phyloP scores from a whole-genome alignment of 1,284 basidiomycete genomes.

The Cutaneotrichosporon cyanovorans region DNA sequence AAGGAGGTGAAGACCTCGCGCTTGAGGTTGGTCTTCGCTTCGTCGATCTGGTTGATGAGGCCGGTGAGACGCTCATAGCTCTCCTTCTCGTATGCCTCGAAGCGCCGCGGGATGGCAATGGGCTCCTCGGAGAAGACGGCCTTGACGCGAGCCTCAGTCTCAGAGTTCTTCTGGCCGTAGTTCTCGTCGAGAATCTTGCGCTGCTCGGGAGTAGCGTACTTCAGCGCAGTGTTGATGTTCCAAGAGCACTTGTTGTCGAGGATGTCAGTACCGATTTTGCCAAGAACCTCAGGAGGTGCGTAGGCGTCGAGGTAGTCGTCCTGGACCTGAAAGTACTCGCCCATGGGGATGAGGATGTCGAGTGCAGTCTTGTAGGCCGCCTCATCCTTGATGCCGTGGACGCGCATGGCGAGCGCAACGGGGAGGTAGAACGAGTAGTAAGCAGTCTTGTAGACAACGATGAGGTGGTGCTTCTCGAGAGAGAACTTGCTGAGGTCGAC shows the following conservation, averaged over 20 bases:
- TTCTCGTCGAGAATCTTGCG: constrained; percentile 58
- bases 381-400: constrained; percentile 60
- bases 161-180: constrained; percentile 75
- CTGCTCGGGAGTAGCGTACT: constrained; percentile 57
- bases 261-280: constrained; percentile 97
- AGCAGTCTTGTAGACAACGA: constrained; percentile 96
- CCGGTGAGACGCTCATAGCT: constrained; percentile 60
- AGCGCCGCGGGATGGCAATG: constrained; percentile 61
- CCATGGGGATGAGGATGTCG: constrained; percentile 81
- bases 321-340: constrained; percentile 98
- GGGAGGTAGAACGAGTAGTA: constrained; percentile 99
- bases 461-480: constrained; percentile 75
- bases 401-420: constrained; percentile 85
- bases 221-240: constrained; percentile 86
- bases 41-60: constrained; percentile 64
- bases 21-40: constrained; percentile 59
- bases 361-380: constrained; percentile 71
- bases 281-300: constrained; percentile 82
- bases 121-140: constrained; percentile 58
- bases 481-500: constrained; percentile 87
- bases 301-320: constrained; percentile 96
- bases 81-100: constrained; percentile 69
- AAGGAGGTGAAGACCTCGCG: constrained; percentile 75
- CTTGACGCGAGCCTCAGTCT: constrained; percentile 64
- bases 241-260: constrained; percentile 98